Evolutionary conservation across 768 basidiomycete species (phyloP).

Genomic region (Leccinum obscurum): DNA sequence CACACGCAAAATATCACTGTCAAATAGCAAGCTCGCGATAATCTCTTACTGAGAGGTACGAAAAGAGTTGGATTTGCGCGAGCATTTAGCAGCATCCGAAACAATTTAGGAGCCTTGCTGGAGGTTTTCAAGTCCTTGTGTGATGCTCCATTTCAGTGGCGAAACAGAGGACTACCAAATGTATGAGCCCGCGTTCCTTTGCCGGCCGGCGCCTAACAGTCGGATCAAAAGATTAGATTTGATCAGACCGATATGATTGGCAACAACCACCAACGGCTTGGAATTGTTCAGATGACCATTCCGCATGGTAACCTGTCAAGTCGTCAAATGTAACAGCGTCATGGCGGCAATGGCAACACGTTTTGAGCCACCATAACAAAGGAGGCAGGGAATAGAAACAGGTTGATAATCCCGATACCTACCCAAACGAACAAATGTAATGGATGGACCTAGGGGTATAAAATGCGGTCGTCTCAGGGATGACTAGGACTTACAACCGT

Average conservation of each 20-base stretch:
- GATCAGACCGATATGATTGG: neutral
- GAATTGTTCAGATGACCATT: neutral
- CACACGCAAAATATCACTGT: no score
- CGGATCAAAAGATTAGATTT: neutral
- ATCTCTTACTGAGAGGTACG: no score
- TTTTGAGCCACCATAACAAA: conserved; percentile 5
- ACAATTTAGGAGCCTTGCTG: no score
- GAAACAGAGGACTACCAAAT: no score
- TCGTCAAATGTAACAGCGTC: neutral
- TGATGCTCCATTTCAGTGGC: no score
- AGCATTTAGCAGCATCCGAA: no score
- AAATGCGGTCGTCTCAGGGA: neutral
- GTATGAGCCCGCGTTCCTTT: neutral
- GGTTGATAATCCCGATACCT: neutral
- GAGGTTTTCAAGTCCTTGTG: no score
- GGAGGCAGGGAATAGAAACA: neutral
- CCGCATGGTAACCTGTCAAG: neutral
- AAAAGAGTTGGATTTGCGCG: no score
- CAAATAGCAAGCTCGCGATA: no score
- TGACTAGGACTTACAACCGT: neutral
- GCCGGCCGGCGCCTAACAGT: neutral
- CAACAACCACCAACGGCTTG: neutral
- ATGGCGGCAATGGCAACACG: conserved; percentile 1
- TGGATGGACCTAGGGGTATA: neutral
- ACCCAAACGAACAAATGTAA: neutral